phyloP scores from a whole-genome alignment of 1,139 yeast genomes.

The Scheffersomyces cryptocercus region DNA sequence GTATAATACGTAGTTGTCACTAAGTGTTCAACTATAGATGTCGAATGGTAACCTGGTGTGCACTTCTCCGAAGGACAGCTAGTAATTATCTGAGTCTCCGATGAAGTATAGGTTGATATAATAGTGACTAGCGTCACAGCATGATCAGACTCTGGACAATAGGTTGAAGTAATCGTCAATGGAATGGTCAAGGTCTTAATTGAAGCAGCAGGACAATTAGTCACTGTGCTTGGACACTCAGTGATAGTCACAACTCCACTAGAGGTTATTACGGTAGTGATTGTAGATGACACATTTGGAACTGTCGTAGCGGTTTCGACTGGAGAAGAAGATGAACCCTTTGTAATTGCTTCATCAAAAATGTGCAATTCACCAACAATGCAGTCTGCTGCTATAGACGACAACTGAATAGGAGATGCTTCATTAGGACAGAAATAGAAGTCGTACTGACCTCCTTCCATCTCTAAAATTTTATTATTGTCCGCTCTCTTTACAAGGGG shows the following conservation, averaged over 20 bases:
- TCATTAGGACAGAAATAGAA: not conserved
- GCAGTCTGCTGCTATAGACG: not conserved
- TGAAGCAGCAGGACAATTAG: not conserved
- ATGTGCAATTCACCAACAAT: not conserved
- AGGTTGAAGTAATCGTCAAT: not conserved
- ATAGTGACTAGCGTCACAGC: too few relatives aligned
- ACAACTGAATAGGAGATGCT: not conserved
- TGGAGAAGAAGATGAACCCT: not conserved
- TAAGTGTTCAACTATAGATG: too few relatives aligned
- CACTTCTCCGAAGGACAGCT: too few relatives aligned
- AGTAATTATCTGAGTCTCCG: too few relatives aligned
- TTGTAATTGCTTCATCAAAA: too few relatives aligned
- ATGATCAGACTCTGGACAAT: not conserved
- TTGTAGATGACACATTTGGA: not conserved
- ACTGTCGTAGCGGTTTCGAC: not conserved
- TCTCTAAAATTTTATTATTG: too few relatives aligned
- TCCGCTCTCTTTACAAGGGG: too few relatives aligned
- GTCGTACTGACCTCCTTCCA: not conserved
- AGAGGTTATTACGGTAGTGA: not conserved
- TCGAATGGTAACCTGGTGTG: too few relatives aligned
- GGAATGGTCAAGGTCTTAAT: not conserved
- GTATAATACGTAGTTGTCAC: too few relatives aligned
- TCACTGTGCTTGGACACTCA: not conserved
- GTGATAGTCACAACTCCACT: conserved; percentile 1
- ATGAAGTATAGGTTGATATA: too few relatives aligned